phyloP scores from a whole-genome alignment of 1,284 basidiomycete species.

The Pascua sp. region DNA sequence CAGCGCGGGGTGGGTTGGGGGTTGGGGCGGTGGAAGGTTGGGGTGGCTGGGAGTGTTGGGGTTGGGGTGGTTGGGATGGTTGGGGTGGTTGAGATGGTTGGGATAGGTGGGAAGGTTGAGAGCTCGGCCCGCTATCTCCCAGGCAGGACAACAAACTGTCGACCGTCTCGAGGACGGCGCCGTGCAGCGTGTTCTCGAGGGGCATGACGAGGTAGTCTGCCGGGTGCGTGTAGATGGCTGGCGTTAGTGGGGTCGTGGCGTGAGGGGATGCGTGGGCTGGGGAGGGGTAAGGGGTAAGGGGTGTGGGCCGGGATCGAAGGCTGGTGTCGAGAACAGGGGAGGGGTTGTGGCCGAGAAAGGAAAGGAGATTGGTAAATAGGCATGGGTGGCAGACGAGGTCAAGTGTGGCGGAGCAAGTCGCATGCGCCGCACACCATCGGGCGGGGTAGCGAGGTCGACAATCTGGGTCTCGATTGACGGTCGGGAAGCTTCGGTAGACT shows the following conservation, averaged over 20 bases:
- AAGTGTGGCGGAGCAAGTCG: no score
- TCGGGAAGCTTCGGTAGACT: no score
- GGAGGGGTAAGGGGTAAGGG: background rate
- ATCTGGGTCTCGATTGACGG: no score
- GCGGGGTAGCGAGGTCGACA: no score
- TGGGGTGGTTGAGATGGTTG: background rate
- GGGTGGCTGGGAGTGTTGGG: no score
- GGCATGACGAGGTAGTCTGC: slow-evolving; percentile 40
- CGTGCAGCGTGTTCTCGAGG: slow-evolving; percentile 48
- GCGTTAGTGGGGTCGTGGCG: background rate
- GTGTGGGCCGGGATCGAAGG: background rate
- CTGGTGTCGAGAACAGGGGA: no score
- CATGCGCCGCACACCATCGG: no score
- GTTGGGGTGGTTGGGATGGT: background rate
- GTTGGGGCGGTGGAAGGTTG: background rate
- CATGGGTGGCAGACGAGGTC: no score
- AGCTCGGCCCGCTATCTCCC: background rate
- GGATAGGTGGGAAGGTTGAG: background rate
- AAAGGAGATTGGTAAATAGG: no score
- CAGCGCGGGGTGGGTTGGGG: background rate
- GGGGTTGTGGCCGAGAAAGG: no score
- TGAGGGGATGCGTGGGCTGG: background rate
- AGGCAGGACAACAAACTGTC: slow-evolving; percentile 27
- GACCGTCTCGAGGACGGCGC: slow-evolving; percentile 46
- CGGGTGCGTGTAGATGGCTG: slow-evolving; percentile 28